Evolutionary conservation across 495 filamentous ascomycete genomes (phyloP).

Genomic region (Baudoinia panamericana): DNA sequence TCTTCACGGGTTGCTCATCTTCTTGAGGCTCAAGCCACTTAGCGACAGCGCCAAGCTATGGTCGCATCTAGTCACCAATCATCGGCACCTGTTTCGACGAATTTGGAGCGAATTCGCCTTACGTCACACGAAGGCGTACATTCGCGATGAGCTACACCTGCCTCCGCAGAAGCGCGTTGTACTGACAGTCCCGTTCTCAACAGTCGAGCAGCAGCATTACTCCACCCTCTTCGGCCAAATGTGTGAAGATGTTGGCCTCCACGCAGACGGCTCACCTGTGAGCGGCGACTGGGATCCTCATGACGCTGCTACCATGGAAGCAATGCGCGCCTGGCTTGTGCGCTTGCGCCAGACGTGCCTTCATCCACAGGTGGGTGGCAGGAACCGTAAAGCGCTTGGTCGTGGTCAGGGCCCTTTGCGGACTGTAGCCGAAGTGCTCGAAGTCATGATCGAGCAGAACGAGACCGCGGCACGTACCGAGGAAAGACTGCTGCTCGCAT

Average conservation of each 20-base stretch:
- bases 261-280: slow-evolving; percentile 47
- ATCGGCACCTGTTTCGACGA: slow-evolving; percentile 46
- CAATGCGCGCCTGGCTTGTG: slow-evolving; percentile 57
- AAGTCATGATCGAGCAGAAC: slow-evolving; percentile 78
- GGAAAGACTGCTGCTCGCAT: slow-evolving; percentile 49
- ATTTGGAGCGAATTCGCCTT: slow-evolving; percentile 60
- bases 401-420: slow-evolving; percentile 49
- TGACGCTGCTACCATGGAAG: slow-evolving; percentile 41
- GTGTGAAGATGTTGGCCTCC: slow-evolving; percentile 52
- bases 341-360: slow-evolving; percentile 71
- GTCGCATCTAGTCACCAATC: slow-evolving; percentile 46
- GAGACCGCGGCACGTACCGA: slow-evolving; percentile 49
- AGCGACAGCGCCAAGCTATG: slow-evolving; percentile 48
- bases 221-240: slow-evolving; percentile 56
- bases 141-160: slow-evolving; percentile 56
- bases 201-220: slow-evolving; percentile 83
- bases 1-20: slow-evolving; percentile 56
- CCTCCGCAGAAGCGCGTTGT: slow-evolving; percentile 74
- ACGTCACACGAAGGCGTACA: slow-evolving; percentile 69
- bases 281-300: slow-evolving; percentile 49
- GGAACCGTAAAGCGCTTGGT: slow-evolving; percentile 57
- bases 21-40: slow-evolving; percentile 68
- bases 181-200: slow-evolving; percentile 76
- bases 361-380: slow-evolving; percentile 62
- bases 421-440: slow-evolving; percentile 73